Conservation (phyloP, 495 filamentous ascomycete genomes). For the Trichoderma reesei region DNA sequence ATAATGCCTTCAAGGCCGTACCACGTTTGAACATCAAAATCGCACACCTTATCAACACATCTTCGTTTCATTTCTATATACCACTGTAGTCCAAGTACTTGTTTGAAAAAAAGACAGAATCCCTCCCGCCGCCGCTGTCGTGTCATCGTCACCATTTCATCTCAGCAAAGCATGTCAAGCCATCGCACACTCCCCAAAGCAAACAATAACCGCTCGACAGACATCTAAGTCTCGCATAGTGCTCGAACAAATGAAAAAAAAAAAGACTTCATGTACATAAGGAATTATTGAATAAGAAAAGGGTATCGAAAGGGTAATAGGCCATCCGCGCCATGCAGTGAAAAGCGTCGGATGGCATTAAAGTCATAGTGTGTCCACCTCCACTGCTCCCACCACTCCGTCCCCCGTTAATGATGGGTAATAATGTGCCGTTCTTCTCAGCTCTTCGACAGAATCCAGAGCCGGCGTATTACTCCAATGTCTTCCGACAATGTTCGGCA, state of each 20-base stretch:
- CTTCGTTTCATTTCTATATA: background rate
- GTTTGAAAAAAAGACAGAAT: background rate
- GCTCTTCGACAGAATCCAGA: background rate
- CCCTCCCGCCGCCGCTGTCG: background rate
- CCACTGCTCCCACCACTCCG: background rate
- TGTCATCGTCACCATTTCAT: background rate
- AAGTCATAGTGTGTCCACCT: background rate
- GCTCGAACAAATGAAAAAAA: background rate
- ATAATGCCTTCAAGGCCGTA: too few species aligned
- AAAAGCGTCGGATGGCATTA: background rate
- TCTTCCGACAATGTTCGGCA: background rate
- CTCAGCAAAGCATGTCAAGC: too few species aligned
- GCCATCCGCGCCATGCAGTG: background rate
- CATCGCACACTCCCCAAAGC: background rate
- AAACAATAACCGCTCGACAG: background rate
- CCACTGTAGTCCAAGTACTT: background rate
- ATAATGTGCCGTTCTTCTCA: background rate
- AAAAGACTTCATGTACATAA: too few species aligned
- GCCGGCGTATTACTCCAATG: background rate
- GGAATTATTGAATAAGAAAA: too few species aligned
- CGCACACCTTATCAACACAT: too few species aligned
- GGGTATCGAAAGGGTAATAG: slow-evolving; percentile 1
- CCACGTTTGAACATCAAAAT: too few species aligned
- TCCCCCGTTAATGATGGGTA: background rate
- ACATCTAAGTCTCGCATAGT: background rate